Conservation (phyloP, 164 flowering plant species). For the Brasenia schreberi region DNA sequence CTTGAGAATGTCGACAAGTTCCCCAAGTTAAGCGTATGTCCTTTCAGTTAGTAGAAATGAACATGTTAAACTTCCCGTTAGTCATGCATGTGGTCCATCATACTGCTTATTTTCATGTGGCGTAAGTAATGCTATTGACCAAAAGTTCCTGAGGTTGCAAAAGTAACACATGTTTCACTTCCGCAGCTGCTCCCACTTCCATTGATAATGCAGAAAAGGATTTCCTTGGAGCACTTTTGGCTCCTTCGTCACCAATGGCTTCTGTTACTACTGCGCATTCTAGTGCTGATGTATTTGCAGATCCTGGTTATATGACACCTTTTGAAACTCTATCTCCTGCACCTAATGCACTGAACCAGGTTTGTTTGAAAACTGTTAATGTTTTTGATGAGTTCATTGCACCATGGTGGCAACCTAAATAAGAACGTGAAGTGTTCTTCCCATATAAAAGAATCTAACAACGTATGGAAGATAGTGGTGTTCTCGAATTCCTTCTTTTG, state of each 20-base stretch:
- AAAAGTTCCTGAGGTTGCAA: not conserved
- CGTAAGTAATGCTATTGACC: too few species aligned
- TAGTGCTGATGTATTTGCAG: conserved; percentile 25
- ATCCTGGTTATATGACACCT: conserved; percentile 22
- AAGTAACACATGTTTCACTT: not conserved
- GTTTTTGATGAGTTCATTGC: not conserved
- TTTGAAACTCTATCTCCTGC: conserved; percentile 27
- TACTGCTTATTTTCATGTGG: too few species aligned
- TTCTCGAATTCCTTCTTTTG: too few species aligned
- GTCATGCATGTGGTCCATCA: too few species aligned
- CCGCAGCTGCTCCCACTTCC: conserved; percentile 31
- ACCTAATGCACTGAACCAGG: conserved; percentile 36
- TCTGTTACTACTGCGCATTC: conserved; percentile 32
- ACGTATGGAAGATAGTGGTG: too few species aligned
- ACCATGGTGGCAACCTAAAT: too few species aligned
- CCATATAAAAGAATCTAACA: too few species aligned
- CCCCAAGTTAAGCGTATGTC: too few species aligned
- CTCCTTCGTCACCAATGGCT: conserved; percentile 32
- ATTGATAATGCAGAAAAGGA: conserved; percentile 56
- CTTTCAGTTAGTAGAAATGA: too few species aligned
- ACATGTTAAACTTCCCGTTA: too few species aligned
- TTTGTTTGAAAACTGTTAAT: conserved; percentile 5
- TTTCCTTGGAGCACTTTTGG: conserved; percentile 64
- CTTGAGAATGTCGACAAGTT: too few species aligned
- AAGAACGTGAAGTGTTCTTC: too few species aligned